Evolutionary conservation across 192 early-diverging fungal genomes (phyloP).

Genomic region (Backusella sp.): DNA sequence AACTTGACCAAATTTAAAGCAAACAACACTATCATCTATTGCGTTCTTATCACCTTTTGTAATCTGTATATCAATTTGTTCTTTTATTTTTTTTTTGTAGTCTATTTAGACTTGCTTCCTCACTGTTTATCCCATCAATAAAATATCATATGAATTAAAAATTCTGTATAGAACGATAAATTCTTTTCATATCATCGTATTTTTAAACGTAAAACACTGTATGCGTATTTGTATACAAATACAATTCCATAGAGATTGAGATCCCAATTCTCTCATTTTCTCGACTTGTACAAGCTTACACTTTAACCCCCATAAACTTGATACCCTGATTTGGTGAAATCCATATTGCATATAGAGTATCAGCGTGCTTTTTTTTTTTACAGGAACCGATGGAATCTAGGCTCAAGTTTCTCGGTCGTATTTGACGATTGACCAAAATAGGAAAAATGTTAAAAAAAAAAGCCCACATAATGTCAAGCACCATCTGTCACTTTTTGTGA

Average conservation of each 20-base stretch:
- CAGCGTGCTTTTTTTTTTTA: too few species aligned
- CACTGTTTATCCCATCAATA: not conserved
- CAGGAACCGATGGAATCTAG: too few species aligned
- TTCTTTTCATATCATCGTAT: too few species aligned
- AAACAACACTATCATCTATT: not conserved
- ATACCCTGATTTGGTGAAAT: not conserved
- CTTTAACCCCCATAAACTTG: not conserved
- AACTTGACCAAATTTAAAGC: not conserved
- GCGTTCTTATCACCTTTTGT: not conserved
- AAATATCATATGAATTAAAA: not conserved
- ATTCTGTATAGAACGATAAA: not conserved
- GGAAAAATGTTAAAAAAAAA: not conserved
- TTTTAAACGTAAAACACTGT: too few species aligned
- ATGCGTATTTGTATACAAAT: not conserved
- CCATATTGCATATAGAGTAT: too few species aligned
- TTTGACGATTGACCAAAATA: not conserved
- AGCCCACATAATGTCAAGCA: too few species aligned
- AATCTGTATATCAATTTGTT: not conserved
- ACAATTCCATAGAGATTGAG: not conserved
- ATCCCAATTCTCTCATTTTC: too few species aligned
- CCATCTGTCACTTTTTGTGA: too few species aligned
- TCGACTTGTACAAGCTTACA: not conserved
- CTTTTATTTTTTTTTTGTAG: not conserved
- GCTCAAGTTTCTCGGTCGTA: not conserved
- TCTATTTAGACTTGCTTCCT: not conserved